phyloP scores from a whole-genome alignment of 345 rosid species.

The Brassica rapa region DNA sequence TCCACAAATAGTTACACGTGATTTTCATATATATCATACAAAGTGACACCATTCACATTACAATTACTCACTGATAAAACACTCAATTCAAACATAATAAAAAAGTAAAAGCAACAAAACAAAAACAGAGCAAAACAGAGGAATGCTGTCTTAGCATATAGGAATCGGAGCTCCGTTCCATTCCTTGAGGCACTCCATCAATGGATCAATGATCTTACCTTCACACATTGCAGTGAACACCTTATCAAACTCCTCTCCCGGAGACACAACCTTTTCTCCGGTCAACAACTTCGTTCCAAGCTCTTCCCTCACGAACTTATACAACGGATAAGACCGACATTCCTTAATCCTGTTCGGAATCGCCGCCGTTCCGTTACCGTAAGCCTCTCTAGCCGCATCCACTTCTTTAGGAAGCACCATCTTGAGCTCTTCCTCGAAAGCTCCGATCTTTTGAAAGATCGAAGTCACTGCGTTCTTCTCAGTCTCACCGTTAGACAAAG shows the following conservation, averaged over 20 bases:
- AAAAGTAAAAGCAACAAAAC: background rate
- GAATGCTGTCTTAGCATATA: conserved; percentile 42
- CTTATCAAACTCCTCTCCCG: conserved; percentile 76
- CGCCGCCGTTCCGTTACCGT: conserved; percentile 46
- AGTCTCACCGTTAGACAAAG: conserved; percentile 51
- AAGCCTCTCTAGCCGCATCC: conserved; percentile 50
- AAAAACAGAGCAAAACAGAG: conserved; percentile 11
- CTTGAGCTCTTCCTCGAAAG: conserved; percentile 62
- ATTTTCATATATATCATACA: conserved; percentile 25
- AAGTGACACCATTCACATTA: conserved; percentile 25
- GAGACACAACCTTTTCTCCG: conserved; percentile 61
- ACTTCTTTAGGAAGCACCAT: conserved; percentile 60
- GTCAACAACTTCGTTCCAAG: conserved; percentile 58
- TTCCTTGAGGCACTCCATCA: conserved; percentile 67
- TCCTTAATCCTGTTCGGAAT: conserved; percentile 61
- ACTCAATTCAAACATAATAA: conserved; percentile 2
- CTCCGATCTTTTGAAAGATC: conserved; percentile 63
- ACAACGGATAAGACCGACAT: conserved; percentile 74
- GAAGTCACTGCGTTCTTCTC: conserved; percentile 57
- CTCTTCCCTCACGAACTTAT: conserved; percentile 64
- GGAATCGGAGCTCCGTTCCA: conserved; percentile 84
- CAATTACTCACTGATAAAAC: conserved; percentile 11
- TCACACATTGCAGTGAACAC: conserved; percentile 66
- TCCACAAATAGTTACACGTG: conserved; percentile 21
- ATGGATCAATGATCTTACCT: conserved; percentile 68